Evolutionary conservation across 305 asterid species (phyloP), one percentile per base, ranked within the genome.

Genomic region (Solanum hybrid): DNA sequence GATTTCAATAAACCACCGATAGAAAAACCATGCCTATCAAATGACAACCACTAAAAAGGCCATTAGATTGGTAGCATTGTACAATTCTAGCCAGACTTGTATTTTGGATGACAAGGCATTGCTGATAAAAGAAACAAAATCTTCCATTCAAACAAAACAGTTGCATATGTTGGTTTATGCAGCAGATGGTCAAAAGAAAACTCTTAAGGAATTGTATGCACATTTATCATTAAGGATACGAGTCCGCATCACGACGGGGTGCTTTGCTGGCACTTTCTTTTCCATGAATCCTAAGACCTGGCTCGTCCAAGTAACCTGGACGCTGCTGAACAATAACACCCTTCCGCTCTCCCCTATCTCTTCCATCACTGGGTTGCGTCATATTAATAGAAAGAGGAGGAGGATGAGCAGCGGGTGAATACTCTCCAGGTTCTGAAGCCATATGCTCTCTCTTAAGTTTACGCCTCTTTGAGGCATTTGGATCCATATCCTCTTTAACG

Each of bases 301-400:
- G 96, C 90, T 97, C 99, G 89, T 98, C 99, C 72, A 93, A 79
- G 92, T 95, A 96, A 82, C 91, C 97, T 11, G 98, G 94, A 69
- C 98, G 96, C 88, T 93, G 98, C 77, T 85, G 88, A 85, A 60
- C 88, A 87, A 87, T 92, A 42, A 92, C 81, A 79, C 94, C 89
- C 90, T 98, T 98, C 36, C 98, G 96, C 86, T 97, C 99, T 82
- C 93, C 95, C 91, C 98, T 91, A 66, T 97, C 99, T 92, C 98
- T 94, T 90, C 92, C 95, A 89, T 97, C 99, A 87, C 94, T 95
- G 5, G 98, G 81, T 88, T 94, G 97, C 4, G 94, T 91, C 91
- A 94, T 88, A 91, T 91, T 96, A 72, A 94, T 90, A 88, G 98
- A 91, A 81, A 94, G 92, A 86, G 94, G 89, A n/a, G 98, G 92